These are phyloP conservation scores for Globisporangium mamillatum DNA, from an alignment of 352 stramenopile species.

Conservation along the genomic window DNA sequence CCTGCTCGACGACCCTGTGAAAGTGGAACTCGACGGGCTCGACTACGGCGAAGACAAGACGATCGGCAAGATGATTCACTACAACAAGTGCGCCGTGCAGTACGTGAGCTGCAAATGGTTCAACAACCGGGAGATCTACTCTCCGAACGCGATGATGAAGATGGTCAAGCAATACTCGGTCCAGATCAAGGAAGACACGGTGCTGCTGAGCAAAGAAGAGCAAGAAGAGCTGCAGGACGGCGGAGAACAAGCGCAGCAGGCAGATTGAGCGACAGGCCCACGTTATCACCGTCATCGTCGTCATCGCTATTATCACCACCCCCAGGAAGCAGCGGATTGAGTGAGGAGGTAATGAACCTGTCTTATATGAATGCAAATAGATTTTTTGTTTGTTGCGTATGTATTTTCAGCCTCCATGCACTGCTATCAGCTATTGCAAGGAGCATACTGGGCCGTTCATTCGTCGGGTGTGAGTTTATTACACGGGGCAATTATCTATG, in stretches of 20 bases:
- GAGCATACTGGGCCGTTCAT: background rate
- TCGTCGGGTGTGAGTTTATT: background rate
- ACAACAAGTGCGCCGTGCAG: conserved; percentile 71
- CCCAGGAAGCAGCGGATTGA: background rate
- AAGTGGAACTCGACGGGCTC: conserved; percentile 58
- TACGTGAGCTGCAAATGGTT: conserved; percentile 87
- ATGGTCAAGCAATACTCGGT: conserved; percentile 66
- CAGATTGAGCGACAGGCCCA: background rate
- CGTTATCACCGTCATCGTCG: background rate
- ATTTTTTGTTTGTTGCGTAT: conserved; percentile 3
- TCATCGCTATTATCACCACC: background rate
- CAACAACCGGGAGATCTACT: conserved; percentile 81
- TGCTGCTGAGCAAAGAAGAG: conserved; percentile 47
- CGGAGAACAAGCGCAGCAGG: conserved; percentile 6
- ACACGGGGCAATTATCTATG: background rate
- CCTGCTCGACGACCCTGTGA: conserved; percentile 58
- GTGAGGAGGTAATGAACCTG: background rate
- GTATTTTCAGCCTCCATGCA: background rate
- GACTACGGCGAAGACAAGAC: conserved; percentile 80
- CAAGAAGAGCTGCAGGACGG: conserved; percentile 21
- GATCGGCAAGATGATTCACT: conserved; percentile 82
- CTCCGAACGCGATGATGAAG: conserved; percentile 57
- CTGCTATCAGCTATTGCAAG: background rate
- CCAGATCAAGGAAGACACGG: conserved; percentile 54
- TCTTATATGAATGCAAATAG: conserved; percentile 5